Evolutionary conservation across 2,329 filamentous ascomycete species (phyloP), one percentile per base, ranked within the genome.

Genomic region (Paradendryphiella salina): DNA sequence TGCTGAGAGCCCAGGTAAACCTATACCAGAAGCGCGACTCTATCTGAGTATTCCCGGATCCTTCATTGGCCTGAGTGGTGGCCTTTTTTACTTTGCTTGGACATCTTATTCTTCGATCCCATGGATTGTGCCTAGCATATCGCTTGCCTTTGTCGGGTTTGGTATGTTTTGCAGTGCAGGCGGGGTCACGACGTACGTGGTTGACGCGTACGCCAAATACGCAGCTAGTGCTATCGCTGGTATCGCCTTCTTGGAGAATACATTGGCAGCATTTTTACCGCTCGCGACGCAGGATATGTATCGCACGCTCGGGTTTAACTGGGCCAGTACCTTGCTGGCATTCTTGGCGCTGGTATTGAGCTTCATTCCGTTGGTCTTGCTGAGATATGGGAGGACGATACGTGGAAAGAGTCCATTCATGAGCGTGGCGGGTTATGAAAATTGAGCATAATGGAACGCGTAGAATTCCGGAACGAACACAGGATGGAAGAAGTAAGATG

Each of bases 71-170:
- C 73, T 80, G 29, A 66, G 72, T 0, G 79, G 74, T 1, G 80
- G 80, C 11, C 73, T 81, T 67, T 80, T 82, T 53, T 71, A 75
- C 26, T 82, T 81, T 52, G 80, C 71, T 0, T 82, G 79, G 79
- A 77, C 77, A 1, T 71, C 73, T 1, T 78, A 73, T 35, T 58
- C 76, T 0, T 45, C 39, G 2, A 33, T 80, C 0, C 76, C 70
- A 0, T 82, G 79, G 79, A 75, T 78, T 5, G 70, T 74, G 5
- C 79, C 79, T 0, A 72, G 76, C 0, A 65, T 80, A 13, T 77
- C 78, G 0, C 69, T 82, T 2, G 68, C 63, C 0, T 72, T 81
- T 59, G 75, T 81, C 1, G 79, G 79, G 0, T 77, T 77, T 20
- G 79, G 79, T 2, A 79, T 77, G 57, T 77, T 77, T 10, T 69